Evolutionary conservation across 352 stramenopile species (phyloP).

Genomic region (Globisporangium lucens): DNA sequence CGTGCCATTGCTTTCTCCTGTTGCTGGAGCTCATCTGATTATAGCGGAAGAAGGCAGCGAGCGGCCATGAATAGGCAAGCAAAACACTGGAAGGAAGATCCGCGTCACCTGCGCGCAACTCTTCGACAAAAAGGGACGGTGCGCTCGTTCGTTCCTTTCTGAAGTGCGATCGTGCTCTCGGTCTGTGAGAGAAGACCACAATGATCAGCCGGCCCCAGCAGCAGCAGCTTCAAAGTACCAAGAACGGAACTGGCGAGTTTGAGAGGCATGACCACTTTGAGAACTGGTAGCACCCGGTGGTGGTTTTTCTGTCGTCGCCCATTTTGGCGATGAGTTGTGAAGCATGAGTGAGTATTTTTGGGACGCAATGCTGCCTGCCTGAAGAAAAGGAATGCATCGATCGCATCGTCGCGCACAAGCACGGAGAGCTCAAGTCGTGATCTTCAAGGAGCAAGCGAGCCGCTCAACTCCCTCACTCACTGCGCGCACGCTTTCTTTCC

Average conservation of each 20-base stretch:
- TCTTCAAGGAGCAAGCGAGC: neutral
- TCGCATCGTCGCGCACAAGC: neutral
- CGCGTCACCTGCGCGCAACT: neutral
- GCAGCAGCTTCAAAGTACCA: neutral
- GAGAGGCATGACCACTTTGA: slow-evolving; percentile 6
- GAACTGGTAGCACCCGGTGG: neutral
- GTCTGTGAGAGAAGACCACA: neutral
- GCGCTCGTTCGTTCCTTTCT: neutral
- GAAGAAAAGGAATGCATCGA: slow-evolving; percentile 2
- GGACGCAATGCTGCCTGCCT: neutral
- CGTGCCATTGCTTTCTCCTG: neutral
- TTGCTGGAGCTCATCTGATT: neutral
- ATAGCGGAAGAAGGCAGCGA: neutral
- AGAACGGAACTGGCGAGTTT: neutral
- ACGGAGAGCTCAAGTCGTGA: neutral
- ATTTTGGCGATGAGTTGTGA: neutral
- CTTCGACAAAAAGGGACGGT: slow-evolving; percentile 5
- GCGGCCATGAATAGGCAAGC: neutral
- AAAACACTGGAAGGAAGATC: neutral
- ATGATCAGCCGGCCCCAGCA: neutral
- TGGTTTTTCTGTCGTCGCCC: neutral
- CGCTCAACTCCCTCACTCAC: neutral
- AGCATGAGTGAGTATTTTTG: neutral
- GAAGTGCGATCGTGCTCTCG: neutral
- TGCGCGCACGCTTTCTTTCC: neutral